These are phyloP conservation scores for Tetrahymena elliotti DNA, from an alignment of 73 alveolate genomes.

Conservation along the genomic window DNA sequence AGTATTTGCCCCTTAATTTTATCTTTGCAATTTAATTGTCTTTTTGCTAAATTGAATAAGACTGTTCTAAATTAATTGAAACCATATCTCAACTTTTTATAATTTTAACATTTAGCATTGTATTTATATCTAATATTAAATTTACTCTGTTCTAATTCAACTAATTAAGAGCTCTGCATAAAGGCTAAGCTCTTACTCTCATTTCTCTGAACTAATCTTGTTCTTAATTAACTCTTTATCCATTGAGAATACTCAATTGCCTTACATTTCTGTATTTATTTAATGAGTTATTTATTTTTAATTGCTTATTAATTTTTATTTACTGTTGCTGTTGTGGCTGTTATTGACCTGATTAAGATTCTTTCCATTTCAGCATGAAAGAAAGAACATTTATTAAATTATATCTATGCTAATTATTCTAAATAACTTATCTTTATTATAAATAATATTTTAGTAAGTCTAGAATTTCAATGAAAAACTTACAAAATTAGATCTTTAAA, in stretches of 20 bases:
- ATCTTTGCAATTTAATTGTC: not conserved
- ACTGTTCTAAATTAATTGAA: not conserved
- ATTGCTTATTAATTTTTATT: too few relatives aligned
- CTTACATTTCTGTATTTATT: not conserved
- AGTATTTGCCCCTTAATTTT: not conserved
- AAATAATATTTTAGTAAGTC: not conserved
- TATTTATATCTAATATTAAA: not conserved
- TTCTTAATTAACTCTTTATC: not conserved
- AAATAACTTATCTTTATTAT: not conserved
- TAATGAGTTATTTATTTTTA: too few relatives aligned
- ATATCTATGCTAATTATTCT: not conserved
- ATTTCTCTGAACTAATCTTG: not conserved
- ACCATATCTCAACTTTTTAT: not conserved
- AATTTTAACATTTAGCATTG: not conserved
- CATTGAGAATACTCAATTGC: not conserved
- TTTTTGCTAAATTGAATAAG: not conserved
- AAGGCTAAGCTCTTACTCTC: not conserved
- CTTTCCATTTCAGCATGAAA: not conserved
- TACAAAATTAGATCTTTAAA: not conserved
- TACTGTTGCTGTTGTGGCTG: not conserved
- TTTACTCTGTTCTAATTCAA: not conserved
- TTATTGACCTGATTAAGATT: not conserved
- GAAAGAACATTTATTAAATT: not conserved
- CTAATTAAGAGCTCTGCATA: not conserved
- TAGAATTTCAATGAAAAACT: not conserved